Percentiles rank a stretch among this genome's conserved stretches.
phyloP scores from a whole-genome alignment of 164 flowering plant genomes.

The Vitis cinerea region DNA sequence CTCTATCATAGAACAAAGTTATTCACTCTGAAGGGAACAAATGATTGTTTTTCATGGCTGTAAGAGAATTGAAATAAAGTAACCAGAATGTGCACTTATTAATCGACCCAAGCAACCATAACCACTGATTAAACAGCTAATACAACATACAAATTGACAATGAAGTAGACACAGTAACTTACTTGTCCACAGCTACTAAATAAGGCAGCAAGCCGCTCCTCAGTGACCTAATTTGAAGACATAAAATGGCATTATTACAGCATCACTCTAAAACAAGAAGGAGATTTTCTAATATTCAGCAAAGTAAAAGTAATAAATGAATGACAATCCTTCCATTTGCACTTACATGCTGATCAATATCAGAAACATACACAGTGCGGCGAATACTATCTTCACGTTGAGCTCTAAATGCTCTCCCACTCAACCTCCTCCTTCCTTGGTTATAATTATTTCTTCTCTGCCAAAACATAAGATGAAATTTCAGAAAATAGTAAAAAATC shows the following conservation, averaged over 20 bases:
- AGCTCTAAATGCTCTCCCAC: slow-evolving; percentile 32
- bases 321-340: background rate
- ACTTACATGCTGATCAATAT: slow-evolving; percentile 46
- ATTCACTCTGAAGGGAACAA: background rate
- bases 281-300: background rate
- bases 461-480: background rate
- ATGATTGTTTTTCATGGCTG: background rate
- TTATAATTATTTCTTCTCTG: slow-evolving; percentile 38
- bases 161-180: slow-evolving; percentile 11
- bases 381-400: slow-evolving; percentile 44
- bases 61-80: background rate
- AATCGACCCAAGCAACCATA: background rate
- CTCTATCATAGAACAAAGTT: background rate
- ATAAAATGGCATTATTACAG: background rate
- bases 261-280: background rate
- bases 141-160: background rate
- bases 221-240: slow-evolving; percentile 33
- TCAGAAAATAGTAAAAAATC: slow-evolving; percentile 1
- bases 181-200: slow-evolving; percentile 48
- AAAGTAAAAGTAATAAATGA: background rate
- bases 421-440: slow-evolving; percentile 41
- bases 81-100: background rate
- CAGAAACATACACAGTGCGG: slow-evolving; percentile 53
- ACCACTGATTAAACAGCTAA: background rate
- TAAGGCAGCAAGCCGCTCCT: slow-evolving; percentile 48